Evolutionary conservation across 2,329 filamentous ascomycete genomes (phyloP), one percentile per base, ranked within the genome.

Genomic region (Dactylellina parvicollis): DNA sequence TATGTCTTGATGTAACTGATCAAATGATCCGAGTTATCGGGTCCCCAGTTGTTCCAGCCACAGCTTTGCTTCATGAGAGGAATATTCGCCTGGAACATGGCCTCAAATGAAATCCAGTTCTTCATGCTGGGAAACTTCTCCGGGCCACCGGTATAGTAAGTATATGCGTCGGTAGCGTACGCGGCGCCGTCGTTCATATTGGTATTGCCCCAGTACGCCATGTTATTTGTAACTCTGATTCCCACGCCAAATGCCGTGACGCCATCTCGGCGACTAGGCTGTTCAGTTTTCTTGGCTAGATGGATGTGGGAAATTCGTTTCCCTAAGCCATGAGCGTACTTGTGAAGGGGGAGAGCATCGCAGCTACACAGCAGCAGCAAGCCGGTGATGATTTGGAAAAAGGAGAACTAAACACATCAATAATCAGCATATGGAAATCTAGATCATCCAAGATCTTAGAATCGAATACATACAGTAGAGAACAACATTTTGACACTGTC

Each of bases 11-110:
- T 72, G 24, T 38, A 65, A 20, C 40, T 28, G 28, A 72, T 72
- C 20, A 59, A 54, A n/a, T 54, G 59, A 30, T 72, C 59, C 22
- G 50, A 60, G 30, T 72, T 72, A 50, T 72, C 52, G 4, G 67
- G 67, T n/a, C 67, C 67, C 67, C 67, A 72, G 67, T 16, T 22
- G 54, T 72, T 72, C 67, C 67, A 72, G 8, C 67, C 67, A 14
- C 67, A 72, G 46, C 67, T 72, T 24, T 72, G 52, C 52, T 65
- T 65, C 60, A 72, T 64, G 14, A 72, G 42, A 28, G 67, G 67
- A 8, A 72, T 65, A 28, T 72, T 72, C 20, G 67, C 67, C n/a
- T 32, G 4, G 30, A 72, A 72, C 60, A 72, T 65, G 8, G 67
- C 67, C n/a, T 72, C 59, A n/a, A 65, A 72, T 7, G 67, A 72